These are phyloP conservation scores for Serpula lacrymans DNA, from an alignment of 768 basidiomycete species.

Conservation along the genomic window DNA sequence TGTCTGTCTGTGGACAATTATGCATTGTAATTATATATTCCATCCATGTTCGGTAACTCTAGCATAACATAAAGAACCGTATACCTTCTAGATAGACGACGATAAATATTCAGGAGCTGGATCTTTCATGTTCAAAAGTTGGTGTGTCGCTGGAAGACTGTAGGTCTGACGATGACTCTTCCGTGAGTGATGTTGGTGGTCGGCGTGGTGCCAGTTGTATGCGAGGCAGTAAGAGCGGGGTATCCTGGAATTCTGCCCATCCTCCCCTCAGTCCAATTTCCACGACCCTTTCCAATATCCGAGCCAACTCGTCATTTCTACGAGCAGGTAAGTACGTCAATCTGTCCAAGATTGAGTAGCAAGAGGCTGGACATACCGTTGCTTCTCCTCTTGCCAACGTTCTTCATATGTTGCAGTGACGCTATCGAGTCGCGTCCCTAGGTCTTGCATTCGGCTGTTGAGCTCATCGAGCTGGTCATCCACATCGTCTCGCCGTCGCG, in stretches of 20 bases:
- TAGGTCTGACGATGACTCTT: too few species aligned
- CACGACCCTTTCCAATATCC: conserved; percentile 63
- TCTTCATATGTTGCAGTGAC: conserved; percentile 43
- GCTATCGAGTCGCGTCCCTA: conserved; percentile 35
- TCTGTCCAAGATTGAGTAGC: background rate
- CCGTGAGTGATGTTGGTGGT: too few species aligned
- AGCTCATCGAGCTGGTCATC: conserved; percentile 70
- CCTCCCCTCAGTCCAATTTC: conserved; percentile 64
- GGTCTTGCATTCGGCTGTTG: too few species aligned
- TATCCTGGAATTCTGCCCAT: conserved; percentile 62
- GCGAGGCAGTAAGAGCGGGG: conserved; percentile 49
- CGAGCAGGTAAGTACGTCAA: background rate
- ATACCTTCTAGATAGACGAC: too few species aligned
- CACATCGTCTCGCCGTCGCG: conserved; percentile 68
- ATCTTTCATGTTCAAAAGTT: too few species aligned
- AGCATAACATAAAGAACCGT: too few species aligned
- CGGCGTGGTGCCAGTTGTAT: too few species aligned
- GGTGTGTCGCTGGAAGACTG: too few species aligned
- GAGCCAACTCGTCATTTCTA: conserved; percentile 66
- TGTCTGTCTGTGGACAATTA: too few species aligned
- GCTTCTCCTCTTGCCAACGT: conserved; percentile 39
- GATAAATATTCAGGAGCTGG: too few species aligned
- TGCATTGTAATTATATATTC: too few species aligned
- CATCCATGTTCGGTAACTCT: too few species aligned
- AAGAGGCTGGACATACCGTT: conserved; percentile 34